phyloP scores from a whole-genome alignment of 768 basidiomycete genomes.

The Mycena pura region DNA sequence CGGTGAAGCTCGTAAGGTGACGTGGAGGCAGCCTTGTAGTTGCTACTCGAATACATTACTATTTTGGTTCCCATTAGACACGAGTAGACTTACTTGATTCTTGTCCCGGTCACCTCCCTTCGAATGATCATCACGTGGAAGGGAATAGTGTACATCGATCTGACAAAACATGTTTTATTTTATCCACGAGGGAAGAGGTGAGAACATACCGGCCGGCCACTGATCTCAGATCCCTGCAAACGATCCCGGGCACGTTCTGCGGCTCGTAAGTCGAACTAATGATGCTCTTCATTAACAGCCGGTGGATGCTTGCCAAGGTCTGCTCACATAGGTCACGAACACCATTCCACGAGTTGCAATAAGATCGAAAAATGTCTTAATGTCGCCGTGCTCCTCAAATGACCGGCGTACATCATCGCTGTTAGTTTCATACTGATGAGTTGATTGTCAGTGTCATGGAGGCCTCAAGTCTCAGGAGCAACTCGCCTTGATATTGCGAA shows the following conservation, averaged over 20 bases:
- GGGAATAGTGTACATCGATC: constrained; percentile 99
- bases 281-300: constrained; percentile 16
- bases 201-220: constrained; percentile 81
- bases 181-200: constrained; percentile 4
- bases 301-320: not conserved
- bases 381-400: constrained; percentile 94
- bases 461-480: constrained; percentile 18
- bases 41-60: constrained; percentile 50
- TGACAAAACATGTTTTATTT: constrained; percentile 40
- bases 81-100: constrained; percentile 69
- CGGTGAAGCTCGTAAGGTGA: constrained; percentile 76
- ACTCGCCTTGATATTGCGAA: constrained; percentile 97
- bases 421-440: constrained; percentile 81
- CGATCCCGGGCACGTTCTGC: constrained; percentile 92
- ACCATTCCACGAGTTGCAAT: constrained; percentile 97
- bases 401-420: constrained; percentile 83
- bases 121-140: constrained; percentile 86
- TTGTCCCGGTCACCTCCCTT: constrained; percentile 75
- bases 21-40: constrained; percentile 84
- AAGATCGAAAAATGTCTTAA: constrained; percentile 97
- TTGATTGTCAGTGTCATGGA: not conserved
- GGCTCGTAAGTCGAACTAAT: constrained; percentile 90
- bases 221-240: constrained; percentile 88
- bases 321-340: constrained; percentile 96
- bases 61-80: not conserved